Conservation (phyloP, 306 rosid species). For the Pyrus pyrifolia region DNA sequence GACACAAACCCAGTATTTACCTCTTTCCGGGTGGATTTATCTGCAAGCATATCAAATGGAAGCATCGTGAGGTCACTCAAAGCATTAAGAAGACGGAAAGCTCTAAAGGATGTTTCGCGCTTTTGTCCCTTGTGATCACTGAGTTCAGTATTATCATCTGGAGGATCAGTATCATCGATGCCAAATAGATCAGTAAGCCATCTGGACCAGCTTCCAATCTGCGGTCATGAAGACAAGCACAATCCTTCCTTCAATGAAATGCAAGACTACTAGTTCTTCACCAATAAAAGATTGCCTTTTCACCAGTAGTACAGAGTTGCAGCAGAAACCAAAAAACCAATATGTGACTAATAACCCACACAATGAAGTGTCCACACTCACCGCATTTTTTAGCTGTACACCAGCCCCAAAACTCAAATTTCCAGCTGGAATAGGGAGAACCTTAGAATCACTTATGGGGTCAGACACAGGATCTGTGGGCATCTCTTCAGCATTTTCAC, state of each 20-base stretch:
- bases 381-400: slow-evolving; percentile 85
- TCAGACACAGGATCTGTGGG: slow-evolving; percentile 94
- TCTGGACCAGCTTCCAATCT: slow-evolving; percentile 91
- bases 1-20: slow-evolving; percentile 24
- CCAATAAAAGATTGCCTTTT: not conserved
- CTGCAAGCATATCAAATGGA: slow-evolving; percentile 73
- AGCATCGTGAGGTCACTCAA: slow-evolving; percentile 93
- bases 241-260: slow-evolving; percentile 16
- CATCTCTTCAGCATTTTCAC: slow-evolving; percentile 85
- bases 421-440: slow-evolving; percentile 87
- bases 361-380: slow-evolving; percentile 27
- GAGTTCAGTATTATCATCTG: slow-evolving; percentile 33
- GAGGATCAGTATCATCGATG: slow-evolving; percentile 59
- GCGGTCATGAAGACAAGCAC: slow-evolving; percentile 13
- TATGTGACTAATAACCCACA: not conserved
- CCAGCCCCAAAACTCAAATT: slow-evolving; percentile 87
- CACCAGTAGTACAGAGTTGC: not conserved
- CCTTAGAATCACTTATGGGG: slow-evolving; percentile 81
- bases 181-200: slow-evolving; percentile 80
- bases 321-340: not conserved
- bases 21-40: slow-evolving; percentile 59
- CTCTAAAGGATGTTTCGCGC: slow-evolving; percentile 50
- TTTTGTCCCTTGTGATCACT: slow-evolving; percentile 24
- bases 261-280: slow-evolving; percentile 6
- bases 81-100: slow-evolving; percentile 66